phyloP scores from a whole-genome alignment of 139 green algal species.

The Picochlorum sp. region DNA sequence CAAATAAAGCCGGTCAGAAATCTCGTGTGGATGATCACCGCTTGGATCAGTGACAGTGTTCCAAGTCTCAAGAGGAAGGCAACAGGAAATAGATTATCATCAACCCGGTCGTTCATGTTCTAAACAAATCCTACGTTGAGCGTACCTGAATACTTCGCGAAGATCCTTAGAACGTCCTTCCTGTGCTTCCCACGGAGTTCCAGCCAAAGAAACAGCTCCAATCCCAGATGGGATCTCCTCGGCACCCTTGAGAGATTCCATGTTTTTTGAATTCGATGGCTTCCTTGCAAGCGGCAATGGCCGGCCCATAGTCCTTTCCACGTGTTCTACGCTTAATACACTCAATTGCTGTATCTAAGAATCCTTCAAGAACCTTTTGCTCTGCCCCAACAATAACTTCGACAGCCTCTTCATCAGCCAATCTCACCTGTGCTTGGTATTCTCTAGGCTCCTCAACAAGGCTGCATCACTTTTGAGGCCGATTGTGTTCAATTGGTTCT shows the following conservation, averaged over 20 bases:
- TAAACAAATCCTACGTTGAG: not conserved
- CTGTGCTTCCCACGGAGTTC: constrained; percentile 19
- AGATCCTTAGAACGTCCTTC: constrained; percentile 33
- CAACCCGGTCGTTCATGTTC: not conserved
- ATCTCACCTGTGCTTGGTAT: constrained; percentile 54
- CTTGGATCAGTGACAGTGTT: not conserved
- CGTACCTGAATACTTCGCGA: constrained; percentile 39
- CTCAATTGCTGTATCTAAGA: constrained; percentile 58
- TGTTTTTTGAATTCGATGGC: constrained; percentile 42
- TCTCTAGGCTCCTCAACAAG: constrained; percentile 46
- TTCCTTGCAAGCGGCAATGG: constrained; percentile 28
- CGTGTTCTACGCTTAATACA: constrained; percentile 46
- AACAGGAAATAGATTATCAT: constrained; percentile 17
- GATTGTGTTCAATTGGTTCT: constrained; percentile 33
- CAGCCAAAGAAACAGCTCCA: constrained; percentile 28
- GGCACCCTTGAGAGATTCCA: constrained; percentile 28
- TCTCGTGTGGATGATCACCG: constrained; percentile 25
- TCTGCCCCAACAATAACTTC: constrained; percentile 53
- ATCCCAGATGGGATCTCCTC: constrained; percentile 38
- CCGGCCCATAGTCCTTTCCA: constrained; percentile 22
- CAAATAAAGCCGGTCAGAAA: constrained; percentile 21
- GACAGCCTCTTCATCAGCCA: constrained; percentile 76
- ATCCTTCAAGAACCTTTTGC: constrained; percentile 49
- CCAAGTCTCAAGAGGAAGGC: constrained; percentile 14
- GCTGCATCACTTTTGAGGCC: constrained; percentile 24